Conservation (phyloP, 2,329 filamentous ascomycete genomes). For the Pestalotiopsis sp. region DNA sequence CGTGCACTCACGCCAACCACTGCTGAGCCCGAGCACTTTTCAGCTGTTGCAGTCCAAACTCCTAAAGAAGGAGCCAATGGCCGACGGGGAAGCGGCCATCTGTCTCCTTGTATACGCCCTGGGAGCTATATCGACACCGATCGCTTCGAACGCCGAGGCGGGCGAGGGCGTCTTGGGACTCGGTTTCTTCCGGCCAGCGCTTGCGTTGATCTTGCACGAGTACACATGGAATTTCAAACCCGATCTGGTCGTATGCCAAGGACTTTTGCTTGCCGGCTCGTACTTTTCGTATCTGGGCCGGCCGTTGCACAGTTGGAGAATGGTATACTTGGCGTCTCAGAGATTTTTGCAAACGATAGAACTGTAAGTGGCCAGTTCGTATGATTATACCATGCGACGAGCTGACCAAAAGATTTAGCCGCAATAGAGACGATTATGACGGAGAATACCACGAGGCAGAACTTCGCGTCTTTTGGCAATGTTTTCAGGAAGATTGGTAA, state of each 20-base stretch:
- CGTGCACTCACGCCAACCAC: conserved; percentile 38
- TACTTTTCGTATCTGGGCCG: conserved; percentile 40
- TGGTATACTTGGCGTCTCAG: conserved; percentile 35
- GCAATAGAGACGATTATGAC: conserved; percentile 21
- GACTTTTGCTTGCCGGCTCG: conserved; percentile 38
- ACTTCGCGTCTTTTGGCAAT: conserved; percentile 71
- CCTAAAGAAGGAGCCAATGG: conserved; percentile 26
- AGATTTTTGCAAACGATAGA: conserved; percentile 34
- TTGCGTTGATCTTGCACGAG: conserved; percentile 36
- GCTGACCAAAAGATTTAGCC: conserved; percentile 20
- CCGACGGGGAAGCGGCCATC: conserved; percentile 34
- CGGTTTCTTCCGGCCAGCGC: conserved; percentile 36
- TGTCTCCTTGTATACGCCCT: conserved; percentile 40
- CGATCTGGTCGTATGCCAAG: conserved; percentile 34
- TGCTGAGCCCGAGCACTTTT: conserved; percentile 34
- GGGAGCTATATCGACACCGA: conserved; percentile 29
- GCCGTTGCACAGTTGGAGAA: conserved; percentile 39
- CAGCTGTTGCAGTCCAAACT: conserved; percentile 30
- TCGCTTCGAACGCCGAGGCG: conserved; percentile 18
- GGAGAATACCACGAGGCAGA: conserved; percentile 45
- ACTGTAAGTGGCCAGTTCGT: conserved; percentile 24
- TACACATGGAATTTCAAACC: conserved; percentile 37
- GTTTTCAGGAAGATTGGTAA: conserved; percentile 72
- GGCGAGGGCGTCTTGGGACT: conserved; percentile 33
- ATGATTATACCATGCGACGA: neutral